Evolutionary conservation across 2,329 filamentous ascomycete genomes (phyloP), one percentile per base, ranked within the genome.

Genomic region (Lachnellula occidentalis): DNA sequence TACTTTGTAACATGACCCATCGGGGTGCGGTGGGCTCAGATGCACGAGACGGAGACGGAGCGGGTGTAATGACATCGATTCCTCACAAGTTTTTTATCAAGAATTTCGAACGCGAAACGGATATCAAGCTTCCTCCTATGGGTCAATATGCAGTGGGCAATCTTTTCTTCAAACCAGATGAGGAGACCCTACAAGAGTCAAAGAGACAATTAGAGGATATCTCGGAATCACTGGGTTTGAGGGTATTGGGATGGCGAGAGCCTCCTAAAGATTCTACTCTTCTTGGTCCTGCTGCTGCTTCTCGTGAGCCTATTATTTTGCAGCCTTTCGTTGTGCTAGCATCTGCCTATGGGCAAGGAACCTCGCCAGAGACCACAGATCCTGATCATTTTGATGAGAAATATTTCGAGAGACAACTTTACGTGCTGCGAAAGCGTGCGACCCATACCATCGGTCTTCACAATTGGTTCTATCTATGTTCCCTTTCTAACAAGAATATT

Each of bases 1-100:
- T 99, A 59, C 85, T 99, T 61, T 99, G 94, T 81, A 97, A 99
- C 82, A 99, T 99, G 94, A 97, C 94, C 80, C 94, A 99, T 79
- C 88, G 94, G 72, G 94, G 94, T 79, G 94, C 94, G 61, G 92
- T 97, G 66, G 94, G 94, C 66, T 97, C 94, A 58, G 94, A 99
- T 78, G 91, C 91, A 69, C 88, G 94, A 79, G 94, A 99, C 72
- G 94, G 94, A 71, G 94, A 99, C 72, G 94, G 94, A 72, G 94
- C 94, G 67, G 94, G 94, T 82, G 92, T 97, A 70, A 99, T 99
- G 94, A 97, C 92, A 64, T 96, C 92, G 57, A 96, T 99, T 68
- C 94, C 94, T 57, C 92, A 97, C 79, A 91, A 87, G 74, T 97
- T 99, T 79, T 97, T 99, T 73, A 79, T 96, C 71, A 99, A 97